Conservation (phyloP, 805 yeast species). For the Kurtzmaniella fragi region DNA sequence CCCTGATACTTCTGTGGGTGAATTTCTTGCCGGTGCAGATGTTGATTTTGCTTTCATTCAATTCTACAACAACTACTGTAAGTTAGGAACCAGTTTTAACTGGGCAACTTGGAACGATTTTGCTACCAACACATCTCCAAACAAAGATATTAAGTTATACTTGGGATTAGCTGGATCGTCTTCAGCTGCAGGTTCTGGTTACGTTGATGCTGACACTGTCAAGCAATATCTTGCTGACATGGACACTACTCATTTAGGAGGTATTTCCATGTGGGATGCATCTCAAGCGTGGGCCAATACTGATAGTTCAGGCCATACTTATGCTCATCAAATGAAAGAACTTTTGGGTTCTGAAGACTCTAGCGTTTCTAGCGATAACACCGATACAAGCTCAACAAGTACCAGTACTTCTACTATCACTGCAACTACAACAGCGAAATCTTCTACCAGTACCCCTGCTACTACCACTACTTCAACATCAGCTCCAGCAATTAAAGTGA, state of each 20-base stretch:
- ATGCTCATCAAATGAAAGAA: constrained; percentile 35
- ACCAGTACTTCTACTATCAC: constrained; percentile 4
- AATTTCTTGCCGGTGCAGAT: constrained; percentile 16
- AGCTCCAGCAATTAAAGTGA: constrained; percentile 2
- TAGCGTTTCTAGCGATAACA: constrained; percentile 1
- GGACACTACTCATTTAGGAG: constrained; percentile 42
- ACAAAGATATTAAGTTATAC: constrained; percentile 25
- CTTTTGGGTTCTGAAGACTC: constrained; percentile 22
- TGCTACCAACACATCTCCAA: constrained; percentile 25
- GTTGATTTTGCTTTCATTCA: constrained; percentile 36
- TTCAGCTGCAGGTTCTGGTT: constrained; percentile 32
- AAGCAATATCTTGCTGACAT: constrained; percentile 11
- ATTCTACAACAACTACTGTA: constrained; percentile 34
- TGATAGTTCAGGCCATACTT: constrained; percentile 14
- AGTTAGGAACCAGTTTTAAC: constrained; percentile 24
- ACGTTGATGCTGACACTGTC: constrained; percentile 16
- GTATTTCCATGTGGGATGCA: constrained; percentile 86
- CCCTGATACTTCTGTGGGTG: constrained; percentile 34
- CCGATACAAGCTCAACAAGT: constrained; percentile 4
- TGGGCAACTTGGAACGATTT: constrained; percentile 31
- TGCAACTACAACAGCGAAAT: constrained; percentile 2
- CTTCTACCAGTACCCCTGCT: constrained; percentile 2
- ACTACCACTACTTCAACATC: constrained; percentile 4
- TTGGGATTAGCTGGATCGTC: constrained; percentile 32
- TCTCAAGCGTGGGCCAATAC: constrained; percentile 40